Evolutionary conservation across 139 green algal genomes (phyloP), one percentile per base, ranked within the genome.

Genomic region (Gonium pectorale): DNA sequence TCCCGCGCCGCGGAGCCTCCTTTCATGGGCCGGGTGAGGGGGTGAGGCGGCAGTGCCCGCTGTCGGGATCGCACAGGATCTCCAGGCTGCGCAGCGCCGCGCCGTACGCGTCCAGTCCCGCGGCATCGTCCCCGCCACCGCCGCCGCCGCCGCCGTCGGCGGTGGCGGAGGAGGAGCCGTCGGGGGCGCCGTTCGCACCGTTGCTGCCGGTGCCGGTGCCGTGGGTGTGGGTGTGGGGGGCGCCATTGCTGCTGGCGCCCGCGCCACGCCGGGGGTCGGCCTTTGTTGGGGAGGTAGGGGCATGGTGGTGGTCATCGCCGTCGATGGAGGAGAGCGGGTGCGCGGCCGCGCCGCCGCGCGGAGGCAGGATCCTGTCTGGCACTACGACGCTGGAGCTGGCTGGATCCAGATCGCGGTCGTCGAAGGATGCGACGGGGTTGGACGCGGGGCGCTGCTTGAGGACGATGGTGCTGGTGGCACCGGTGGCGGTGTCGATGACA

Each of bases 341-440:
- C 15, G 67, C 67, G 26, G 54, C 21, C 26, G 37, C 5, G 4
- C 3, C 8, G 3, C 31, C 37, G 37, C 59, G 37, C 24, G 52
- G 46, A 4, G 59, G 31, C 2, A 82, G 74, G 41, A 82, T 56
- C 15, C 37, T 71, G 27, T 26, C 15, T 22, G 74, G 74, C 31
- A 82, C 59, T 15, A 82, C 2, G 0, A 59, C 59, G 1, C 71
- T 59, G 29, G 59, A 69, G 40, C 33, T 69, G 29, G 59, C 1
- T 0, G 74, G 74, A 22, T 82, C 74, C 5, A 72, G 17, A n/a
- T 82, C 74, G 11, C 74, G 56, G 17, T 82, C 74, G 40, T 82
- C 74, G 41, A 82, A 82, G 21, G 74, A 82, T 0, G 59, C 37
- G 0, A 82, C 19, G 26, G 59, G 74, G 31, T 71, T 60, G 17